Evolutionary conservation across 2,329 filamentous ascomycete species (phyloP).

Genomic region (Cordyceps militaris): DNA sequence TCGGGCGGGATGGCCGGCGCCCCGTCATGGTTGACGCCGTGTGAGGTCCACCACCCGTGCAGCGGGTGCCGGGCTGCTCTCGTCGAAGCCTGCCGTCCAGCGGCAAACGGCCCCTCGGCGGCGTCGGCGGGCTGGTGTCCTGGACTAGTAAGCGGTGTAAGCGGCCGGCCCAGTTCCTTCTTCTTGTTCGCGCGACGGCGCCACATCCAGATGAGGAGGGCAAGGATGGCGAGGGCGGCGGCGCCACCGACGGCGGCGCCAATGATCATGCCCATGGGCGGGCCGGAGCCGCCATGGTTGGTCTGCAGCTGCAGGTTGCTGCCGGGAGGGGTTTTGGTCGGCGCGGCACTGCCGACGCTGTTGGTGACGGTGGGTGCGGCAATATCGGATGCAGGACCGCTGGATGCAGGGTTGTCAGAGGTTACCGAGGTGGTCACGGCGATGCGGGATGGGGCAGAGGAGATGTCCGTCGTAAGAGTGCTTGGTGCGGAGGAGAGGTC

Average conservation of each 20-base stretch:
- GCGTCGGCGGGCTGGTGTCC: too few species aligned
- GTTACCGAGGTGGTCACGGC: background rate
- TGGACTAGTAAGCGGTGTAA: background rate
- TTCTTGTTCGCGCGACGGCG: conserved; percentile 34
- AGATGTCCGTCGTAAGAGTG: background rate
- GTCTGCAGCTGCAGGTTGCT: background rate
- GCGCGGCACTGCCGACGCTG: background rate
- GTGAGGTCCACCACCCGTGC: conserved; percentile 3
- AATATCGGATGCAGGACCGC: background rate
- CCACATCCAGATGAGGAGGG: conserved; percentile 45
- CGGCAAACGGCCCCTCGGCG: conserved; percentile 1
- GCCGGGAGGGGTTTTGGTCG: background rate
- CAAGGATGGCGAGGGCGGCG: conserved; percentile 34
- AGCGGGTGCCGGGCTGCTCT: background rate
- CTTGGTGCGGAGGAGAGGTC: background rate
- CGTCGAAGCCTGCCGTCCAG: background rate
- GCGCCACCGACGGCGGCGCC: conserved; percentile 46
- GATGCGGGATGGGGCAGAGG: background rate
- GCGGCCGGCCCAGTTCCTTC: conserved; percentile 27
- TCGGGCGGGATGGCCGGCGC: background rate
- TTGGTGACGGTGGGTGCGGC: background rate
- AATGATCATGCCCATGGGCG: conserved; percentile 34
- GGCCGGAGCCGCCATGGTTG: conserved; percentile 2
- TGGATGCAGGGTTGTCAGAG: background rate
- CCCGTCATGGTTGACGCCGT: background rate